A percentile compares a stretch with the other conserved stretches of the same genome.
phyloP scores from a whole-genome alignment of 2,329 filamentous ascomycete species.

The Diaporthe longicolla region DNA sequence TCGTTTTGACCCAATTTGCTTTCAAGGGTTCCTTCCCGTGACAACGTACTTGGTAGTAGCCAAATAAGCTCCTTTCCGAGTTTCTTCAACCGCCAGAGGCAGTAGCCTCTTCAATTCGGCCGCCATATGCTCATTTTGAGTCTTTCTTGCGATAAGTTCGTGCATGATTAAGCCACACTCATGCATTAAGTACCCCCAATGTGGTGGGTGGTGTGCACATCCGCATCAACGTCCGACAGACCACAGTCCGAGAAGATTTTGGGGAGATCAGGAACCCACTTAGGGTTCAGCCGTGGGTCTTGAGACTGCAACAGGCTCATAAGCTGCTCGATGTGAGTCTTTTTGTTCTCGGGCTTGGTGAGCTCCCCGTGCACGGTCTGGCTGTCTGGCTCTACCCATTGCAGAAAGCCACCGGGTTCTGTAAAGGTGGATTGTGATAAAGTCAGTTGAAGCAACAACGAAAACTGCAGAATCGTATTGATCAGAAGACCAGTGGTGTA shows the following conservation, averaged over 20 bases:
- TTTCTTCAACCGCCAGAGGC: slow-evolving; percentile 10
- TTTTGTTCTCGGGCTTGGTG: not conserved
- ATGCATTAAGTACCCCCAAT: slow-evolving; percentile 10
- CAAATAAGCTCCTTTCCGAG: not conserved
- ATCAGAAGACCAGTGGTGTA: too few relatives aligned
- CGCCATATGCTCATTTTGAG: slow-evolving; percentile 3
- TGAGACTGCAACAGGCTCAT: not conserved
- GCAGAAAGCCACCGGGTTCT: slow-evolving; percentile 24
- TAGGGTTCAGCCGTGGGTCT: slow-evolving; percentile 8
- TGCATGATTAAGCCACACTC: slow-evolving; percentile 19
- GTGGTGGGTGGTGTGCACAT: not conserved
- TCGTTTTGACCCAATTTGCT: too few relatives aligned
- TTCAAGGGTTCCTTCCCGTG: slow-evolving; percentile 2
- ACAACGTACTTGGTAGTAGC: slow-evolving; percentile 6
- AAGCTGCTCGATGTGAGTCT: not conserved
- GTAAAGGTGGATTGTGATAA: not conserved
- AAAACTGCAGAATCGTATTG: not conserved
- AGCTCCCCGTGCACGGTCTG: not conserved
- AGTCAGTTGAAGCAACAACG: not conserved
- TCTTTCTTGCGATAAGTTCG: not conserved
- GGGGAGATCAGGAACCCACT: not conserved
- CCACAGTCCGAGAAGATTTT: not conserved
- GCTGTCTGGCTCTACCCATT: slow-evolving; percentile 26
- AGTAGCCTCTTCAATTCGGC: not conserved
- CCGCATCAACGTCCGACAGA: not conserved